Evolutionary conservation across 768 basidiomycete species (phyloP).

Genomic region (Tylopilus vinaceipallidus): DNA sequence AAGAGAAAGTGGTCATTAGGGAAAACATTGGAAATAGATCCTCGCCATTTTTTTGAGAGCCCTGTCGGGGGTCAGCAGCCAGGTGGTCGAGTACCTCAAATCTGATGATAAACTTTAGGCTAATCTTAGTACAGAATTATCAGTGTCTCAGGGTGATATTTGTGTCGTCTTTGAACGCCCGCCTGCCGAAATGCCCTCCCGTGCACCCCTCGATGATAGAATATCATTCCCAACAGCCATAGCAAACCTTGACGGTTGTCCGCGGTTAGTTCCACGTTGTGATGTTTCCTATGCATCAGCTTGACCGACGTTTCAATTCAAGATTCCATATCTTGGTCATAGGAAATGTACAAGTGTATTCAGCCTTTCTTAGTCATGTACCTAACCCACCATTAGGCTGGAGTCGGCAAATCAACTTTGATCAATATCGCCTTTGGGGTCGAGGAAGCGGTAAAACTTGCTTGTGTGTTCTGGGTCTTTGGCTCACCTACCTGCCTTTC

Average conservation of each 20-base stretch:
- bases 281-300: too few relatives aligned
- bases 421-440: background rate
- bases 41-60: background rate
- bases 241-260: background rate
- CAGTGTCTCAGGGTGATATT: background rate
- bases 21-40: background rate
- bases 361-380: background rate
- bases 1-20: background rate
- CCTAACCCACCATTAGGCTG: background rate
- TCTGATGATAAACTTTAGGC: background rate
- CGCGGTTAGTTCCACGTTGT: background rate
- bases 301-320: background rate
- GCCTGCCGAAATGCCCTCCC: background rate
- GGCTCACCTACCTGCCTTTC: background rate
- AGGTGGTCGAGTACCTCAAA: background rate
- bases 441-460: background rate
- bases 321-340: constrained; percentile 6
- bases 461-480: background rate
- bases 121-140: background rate
- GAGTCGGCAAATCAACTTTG: background rate
- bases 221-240: too few relatives aligned
- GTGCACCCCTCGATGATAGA: background rate
- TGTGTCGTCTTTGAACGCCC: background rate
- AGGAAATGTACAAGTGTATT: background rate
- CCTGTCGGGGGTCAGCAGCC: background rate